Conservation (phyloP, 2,329 filamentous ascomycete species). For the Teratosphaeriaceae sp. region DNA sequence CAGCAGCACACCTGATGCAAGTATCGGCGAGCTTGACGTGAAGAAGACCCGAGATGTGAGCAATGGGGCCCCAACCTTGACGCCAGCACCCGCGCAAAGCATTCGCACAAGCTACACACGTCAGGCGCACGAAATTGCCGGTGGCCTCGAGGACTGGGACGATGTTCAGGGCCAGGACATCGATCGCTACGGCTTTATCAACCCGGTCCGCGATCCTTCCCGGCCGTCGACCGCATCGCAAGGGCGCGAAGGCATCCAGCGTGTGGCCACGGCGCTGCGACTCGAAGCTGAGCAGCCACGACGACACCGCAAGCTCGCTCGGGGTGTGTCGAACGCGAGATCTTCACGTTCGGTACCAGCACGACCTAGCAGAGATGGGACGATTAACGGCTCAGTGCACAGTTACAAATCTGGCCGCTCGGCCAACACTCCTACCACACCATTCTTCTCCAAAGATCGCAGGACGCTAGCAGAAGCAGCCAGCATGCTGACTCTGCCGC, state of each 20-base stretch:
- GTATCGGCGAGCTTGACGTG: background rate
- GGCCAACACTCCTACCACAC: conserved; percentile 30
- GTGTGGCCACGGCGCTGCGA: conserved; percentile 55
- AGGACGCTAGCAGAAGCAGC: conserved; percentile 53
- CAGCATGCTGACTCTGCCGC: conserved; percentile 59
- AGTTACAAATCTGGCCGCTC: conserved; percentile 32
- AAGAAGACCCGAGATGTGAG: background rate
- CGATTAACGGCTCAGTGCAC: conserved; percentile 31
- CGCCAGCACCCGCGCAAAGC: conserved; percentile 4
- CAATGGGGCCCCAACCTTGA: background rate
- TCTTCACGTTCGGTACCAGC: conserved; percentile 33
- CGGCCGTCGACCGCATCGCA: conserved; percentile 19
- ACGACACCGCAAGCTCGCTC: conserved; percentile 45
- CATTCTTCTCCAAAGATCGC: conserved; percentile 47
- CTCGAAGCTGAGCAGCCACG: conserved; percentile 51
- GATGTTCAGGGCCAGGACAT: conserved; percentile 53
- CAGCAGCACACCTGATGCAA: background rate
- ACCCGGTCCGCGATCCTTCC: conserved; percentile 34
- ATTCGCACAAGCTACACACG: conserved; percentile 22
- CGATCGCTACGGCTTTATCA: conserved; percentile 60
- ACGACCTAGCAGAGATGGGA: conserved; percentile 13
- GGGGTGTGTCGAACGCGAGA: conserved; percentile 43
- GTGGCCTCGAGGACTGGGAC: conserved; percentile 60
- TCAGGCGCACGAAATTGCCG: conserved; percentile 52
- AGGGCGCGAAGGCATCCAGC: conserved; percentile 39